Conservation (phyloP, 306 rosid species). For the Cicer yamashitae region DNA sequence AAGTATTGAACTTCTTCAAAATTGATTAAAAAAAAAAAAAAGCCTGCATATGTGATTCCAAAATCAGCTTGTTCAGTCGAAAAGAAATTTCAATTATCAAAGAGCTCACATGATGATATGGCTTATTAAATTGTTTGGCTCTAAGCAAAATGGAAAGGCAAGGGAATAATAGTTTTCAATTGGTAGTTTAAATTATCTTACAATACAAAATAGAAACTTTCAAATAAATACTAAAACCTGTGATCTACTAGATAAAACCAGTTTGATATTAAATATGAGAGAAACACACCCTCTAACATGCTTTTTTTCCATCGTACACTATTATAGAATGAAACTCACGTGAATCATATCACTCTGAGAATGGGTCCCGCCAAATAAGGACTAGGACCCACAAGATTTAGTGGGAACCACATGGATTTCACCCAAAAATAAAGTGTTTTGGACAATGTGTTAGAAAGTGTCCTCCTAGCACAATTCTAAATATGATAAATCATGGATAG, state of each 20-base stretch:
- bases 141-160: conserved; percentile 29
- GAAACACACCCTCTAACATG: neutral
- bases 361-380: neutral
- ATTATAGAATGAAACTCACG: neutral
- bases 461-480: neutral
- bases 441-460: neutral
- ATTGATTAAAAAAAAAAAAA: neutral
- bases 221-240: conserved; percentile 18
- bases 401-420: neutral
- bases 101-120: conserved; percentile 13
- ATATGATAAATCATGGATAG: neutral
- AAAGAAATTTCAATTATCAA: conserved; percentile 12
- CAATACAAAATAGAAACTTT: conserved; percentile 23
- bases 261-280: conserved; percentile 27
- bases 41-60: conserved; percentile 49
- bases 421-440: neutral
- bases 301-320: neutral
- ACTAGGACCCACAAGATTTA: neutral
- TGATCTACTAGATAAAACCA: neutral
- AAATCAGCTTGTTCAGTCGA: conserved; percentile 37
- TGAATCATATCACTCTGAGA: neutral
- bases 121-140: conserved; percentile 25
- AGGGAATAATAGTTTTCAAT: conserved; percentile 7
- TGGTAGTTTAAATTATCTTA: neutral
- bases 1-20: conserved; percentile 45